These are phyloP conservation scores for Boehmeria nivea DNA, from an alignment of 306 rosid species.

Conservation along the genomic window DNA sequence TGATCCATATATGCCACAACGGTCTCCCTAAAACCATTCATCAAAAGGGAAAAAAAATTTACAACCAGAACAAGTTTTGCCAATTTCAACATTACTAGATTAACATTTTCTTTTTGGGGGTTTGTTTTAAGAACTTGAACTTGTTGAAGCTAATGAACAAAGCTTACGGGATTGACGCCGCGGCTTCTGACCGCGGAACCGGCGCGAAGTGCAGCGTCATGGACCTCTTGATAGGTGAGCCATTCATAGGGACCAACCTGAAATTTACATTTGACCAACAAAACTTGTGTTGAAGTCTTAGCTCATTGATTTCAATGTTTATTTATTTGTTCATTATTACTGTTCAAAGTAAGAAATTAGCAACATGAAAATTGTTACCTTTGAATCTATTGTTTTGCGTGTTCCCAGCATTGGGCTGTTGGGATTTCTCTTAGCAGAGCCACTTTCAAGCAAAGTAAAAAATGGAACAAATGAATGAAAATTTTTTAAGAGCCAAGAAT, in stretches of 20 bases:
- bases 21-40: constrained; percentile 51
- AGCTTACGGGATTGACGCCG: constrained; percentile 68
- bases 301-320: constrained; percentile 8
- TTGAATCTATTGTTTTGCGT: constrained; percentile 52
- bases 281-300: background rate
- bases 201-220: constrained; percentile 48
- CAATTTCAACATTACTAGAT: too few species aligned
- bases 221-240: constrained; percentile 58
- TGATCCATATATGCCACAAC: constrained; percentile 80
- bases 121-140: background rate
- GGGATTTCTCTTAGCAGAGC: constrained; percentile 67
- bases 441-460: constrained; percentile 36
- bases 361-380: constrained; percentile 35
- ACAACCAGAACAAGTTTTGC: background rate
- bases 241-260: constrained; percentile 46
- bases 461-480: background rate
- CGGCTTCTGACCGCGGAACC: constrained; percentile 66
- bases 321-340: background rate
- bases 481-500: too few species aligned
- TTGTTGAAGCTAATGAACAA: too few species aligned
- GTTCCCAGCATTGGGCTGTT: constrained; percentile 61
- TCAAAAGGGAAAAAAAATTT: background rate
- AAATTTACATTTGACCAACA: constrained; percentile 1
- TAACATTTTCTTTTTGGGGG: too few species aligned
- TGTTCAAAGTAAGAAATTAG: background rate